Percentiles rank a stretch among this genome's conserved stretches.
phyloP scores from a whole-genome alignment of 345 rosid species.

The Rhodomyrtus tomentosa region DNA sequence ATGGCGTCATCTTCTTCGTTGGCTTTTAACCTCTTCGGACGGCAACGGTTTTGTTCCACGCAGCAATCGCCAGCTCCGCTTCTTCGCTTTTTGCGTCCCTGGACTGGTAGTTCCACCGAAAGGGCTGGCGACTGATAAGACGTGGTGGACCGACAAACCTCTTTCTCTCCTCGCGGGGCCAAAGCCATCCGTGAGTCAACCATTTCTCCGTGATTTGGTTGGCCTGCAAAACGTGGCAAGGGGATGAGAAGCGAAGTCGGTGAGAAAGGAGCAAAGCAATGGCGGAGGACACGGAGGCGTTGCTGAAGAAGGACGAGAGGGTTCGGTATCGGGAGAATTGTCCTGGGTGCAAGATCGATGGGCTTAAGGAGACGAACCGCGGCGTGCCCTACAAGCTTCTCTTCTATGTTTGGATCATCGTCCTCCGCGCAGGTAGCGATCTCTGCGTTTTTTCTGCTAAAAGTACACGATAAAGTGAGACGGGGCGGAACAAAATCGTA shows the following conservation, averaged over 20 bases:
- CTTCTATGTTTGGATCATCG: constrained; percentile 41
- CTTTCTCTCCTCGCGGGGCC: no score
- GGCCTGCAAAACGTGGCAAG: no score
- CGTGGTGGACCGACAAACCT: no score
- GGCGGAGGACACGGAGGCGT: not conserved
- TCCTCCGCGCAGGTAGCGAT: constrained; percentile 38
- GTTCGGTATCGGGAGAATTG: constrained; percentile 17
- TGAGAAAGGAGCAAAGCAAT: not conserved
- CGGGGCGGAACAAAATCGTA: not conserved
- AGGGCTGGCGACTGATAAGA: no score
- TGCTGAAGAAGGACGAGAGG: constrained; percentile 6
- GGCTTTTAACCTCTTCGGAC: no score
- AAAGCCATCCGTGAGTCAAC: no score
- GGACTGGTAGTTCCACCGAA: no score
- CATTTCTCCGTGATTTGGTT: no score
- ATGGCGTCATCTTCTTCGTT: no score
- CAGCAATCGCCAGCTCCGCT: no score
- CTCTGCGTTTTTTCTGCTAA: not conserved
- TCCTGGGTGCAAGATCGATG: constrained; percentile 44
- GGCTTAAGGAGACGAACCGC: constrained; percentile 13
- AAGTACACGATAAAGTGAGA: not conserved
- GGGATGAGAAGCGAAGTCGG: not conserved
- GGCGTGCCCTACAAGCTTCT: constrained; percentile 31
- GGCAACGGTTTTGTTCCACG: no score
- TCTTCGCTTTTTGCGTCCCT: no score